Evolutionary conservation across 331 rosid species (phyloP), one percentile per base, ranked within the genome.

Genomic region (Stylosanthes scabra): DNA sequence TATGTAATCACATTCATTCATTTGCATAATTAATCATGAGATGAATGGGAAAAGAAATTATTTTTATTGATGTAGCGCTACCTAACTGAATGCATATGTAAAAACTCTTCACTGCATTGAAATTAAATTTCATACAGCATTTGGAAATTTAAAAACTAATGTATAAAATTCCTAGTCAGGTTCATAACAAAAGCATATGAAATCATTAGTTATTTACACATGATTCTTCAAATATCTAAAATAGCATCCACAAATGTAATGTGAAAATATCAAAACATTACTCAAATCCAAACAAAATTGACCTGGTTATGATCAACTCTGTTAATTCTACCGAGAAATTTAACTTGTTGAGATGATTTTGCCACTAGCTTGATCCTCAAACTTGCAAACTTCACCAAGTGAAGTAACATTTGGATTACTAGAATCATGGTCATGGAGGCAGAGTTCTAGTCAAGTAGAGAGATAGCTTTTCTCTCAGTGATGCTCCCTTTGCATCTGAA

Each of bases 391-490:
- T n/a, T n/a, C n/a, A n/a, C n/a, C n/a, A n/a, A n/a, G n/a, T n/a
- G 25, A 20, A 20, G 25, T 20, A 20, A 20, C 25, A 20, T 20
- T 20, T 20, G 25, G 25, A 20, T 20, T 1, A 20, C 25, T 20
- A 20, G 0, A 20, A 20, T 40, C 55, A 51, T 20, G 25, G 25
- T 83, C 82, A 88, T 63, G 78, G 70, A 47, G 77, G 73, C 74
- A 77, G 72, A 62, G 47, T 78, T 46, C 64, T 86, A 49, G 82
- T 73, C 74, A 91, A 64, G 83, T 78, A 87, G 71, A 84, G 83
- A 73, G 87, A 82, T 68, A 95, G 67, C 54, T 62, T 82, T 4
- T 95, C 97, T 77, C 99, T 88, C 2, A 84, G 64, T 70, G 71
- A 73, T 11, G 59, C 84, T 27, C 97, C 99, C 27, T 80, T 85